These are phyloP conservation scores for Colletotrichum sublineola DNA, from an alignment of 2,329 filamentous ascomycete species.

Conservation along the genomic window DNA sequence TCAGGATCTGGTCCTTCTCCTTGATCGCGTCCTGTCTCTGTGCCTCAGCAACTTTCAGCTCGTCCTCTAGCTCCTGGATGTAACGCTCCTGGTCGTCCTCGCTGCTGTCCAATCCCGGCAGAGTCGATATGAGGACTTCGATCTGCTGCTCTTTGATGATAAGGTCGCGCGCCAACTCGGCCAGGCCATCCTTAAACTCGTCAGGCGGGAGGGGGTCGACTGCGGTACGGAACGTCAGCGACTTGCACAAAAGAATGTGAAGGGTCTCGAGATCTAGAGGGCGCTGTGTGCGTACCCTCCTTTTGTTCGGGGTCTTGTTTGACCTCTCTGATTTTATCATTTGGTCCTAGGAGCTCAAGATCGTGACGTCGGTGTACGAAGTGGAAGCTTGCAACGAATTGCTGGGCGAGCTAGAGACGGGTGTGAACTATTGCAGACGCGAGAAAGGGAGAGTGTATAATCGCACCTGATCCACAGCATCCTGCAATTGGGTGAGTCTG, in stretches of 20 bases:
- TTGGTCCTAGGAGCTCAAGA: slow-evolving; percentile 69
- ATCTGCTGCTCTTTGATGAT: slow-evolving; percentile 88
- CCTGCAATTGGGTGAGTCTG: slow-evolving; percentile 85
- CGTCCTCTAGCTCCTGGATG: slow-evolving; percentile 74
- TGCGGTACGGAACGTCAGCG: slow-evolving; percentile 47
- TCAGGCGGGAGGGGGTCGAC: slow-evolving; percentile 74
- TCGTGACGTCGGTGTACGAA: slow-evolving; percentile 78
- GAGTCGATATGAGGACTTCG: slow-evolving; percentile 78
- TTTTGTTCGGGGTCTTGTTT: slow-evolving; percentile 66
- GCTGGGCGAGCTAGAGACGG: slow-evolving; percentile 70
- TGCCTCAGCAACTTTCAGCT: slow-evolving; percentile 72
- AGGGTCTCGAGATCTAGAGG: neutral
- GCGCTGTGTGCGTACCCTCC: slow-evolving; percentile 58
- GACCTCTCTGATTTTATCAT: slow-evolving; percentile 70
- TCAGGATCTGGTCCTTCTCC: slow-evolving; percentile 73
- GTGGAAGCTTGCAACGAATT: slow-evolving; percentile 76
- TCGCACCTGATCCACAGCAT: slow-evolving; percentile 83
- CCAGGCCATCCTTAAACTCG: slow-evolving; percentile 75
- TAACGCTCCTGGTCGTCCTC: slow-evolving; percentile 80
- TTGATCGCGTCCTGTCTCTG: slow-evolving; percentile 73
- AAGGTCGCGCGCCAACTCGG: slow-evolving; percentile 81
- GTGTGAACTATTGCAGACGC: slow-evolving; percentile 11
- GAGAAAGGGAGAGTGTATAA: neutral
- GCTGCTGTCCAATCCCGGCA: slow-evolving; percentile 84
- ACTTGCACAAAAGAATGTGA: neutral